Evolutionary conservation across 2,329 filamentous ascomycete species (phyloP).

Genomic region (Neospermospora avenae): DNA sequence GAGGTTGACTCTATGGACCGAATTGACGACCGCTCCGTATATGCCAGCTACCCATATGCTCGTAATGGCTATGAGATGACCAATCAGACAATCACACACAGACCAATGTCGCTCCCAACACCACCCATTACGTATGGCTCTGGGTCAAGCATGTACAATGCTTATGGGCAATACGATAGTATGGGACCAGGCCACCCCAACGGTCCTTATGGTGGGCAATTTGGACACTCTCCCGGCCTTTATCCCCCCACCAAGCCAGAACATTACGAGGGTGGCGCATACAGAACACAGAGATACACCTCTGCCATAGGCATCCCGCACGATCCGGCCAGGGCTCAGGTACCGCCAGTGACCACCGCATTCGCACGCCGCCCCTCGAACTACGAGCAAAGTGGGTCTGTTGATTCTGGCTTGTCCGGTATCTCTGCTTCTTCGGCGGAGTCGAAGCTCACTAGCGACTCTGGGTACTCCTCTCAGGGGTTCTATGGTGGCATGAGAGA

Average conservation of each 20-base stretch:
- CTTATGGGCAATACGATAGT: constrained; percentile 29
- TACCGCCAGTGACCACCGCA: constrained; percentile 21
- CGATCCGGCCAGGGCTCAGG: constrained; percentile 19
- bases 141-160: constrained; percentile 19
- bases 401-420: constrained; percentile 28
- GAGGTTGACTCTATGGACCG: constrained; percentile 46
- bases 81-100: constrained; percentile 31
- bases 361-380: constrained; percentile 27
- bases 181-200: constrained; percentile 17
- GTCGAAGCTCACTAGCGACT: constrained; percentile 30
- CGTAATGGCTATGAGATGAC: constrained; percentile 33
- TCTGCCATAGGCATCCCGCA: constrained; percentile 26
- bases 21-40: constrained; percentile 30
- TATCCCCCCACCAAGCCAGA: constrained; percentile 29
- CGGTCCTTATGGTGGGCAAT: constrained; percentile 23
- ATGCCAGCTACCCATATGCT: constrained; percentile 26
- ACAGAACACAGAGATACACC: constrained; percentile 27
- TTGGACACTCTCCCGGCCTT: constrained; percentile 21
- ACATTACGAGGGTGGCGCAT: constrained; percentile 23
- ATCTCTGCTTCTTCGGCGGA: constrained; percentile 26
- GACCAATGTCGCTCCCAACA: constrained; percentile 30
- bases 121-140: constrained; percentile 27
- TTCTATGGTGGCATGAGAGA: constrained; percentile 25
- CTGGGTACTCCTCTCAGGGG: constrained; percentile 30
- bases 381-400: constrained; percentile 24